Evolutionary conservation across 257 asterid genomes (phyloP).

Genomic region (Solanum tarijense): DNA sequence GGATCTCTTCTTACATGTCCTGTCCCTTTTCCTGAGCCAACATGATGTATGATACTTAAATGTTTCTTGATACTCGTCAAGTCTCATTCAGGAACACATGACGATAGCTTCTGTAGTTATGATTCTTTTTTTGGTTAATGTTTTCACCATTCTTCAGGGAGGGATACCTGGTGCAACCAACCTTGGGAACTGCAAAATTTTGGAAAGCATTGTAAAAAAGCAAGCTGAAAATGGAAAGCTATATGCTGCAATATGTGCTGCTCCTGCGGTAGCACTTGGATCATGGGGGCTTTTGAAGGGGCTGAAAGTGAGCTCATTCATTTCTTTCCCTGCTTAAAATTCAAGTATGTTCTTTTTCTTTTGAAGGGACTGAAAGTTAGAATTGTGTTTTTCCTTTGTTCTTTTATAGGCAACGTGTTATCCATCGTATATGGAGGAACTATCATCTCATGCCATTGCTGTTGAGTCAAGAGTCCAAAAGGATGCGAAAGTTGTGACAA

Average conservation of each 20-base stretch:
- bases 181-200: constrained; percentile 58
- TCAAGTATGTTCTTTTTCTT: not conserved
- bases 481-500: constrained; percentile 83
- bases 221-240: constrained; percentile 58
- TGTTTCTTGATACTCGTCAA: not conserved
- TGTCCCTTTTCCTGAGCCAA: not conserved
- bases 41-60: not conserved
- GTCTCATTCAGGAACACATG: not conserved
- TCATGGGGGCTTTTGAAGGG: constrained; percentile 92
- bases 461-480: constrained; percentile 79
- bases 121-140: not conserved
- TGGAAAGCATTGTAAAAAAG: constrained; percentile 63
- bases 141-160: constrained; percentile 35
- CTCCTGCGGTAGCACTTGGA: constrained; percentile 91
- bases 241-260: constrained; percentile 91
- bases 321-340: not conserved
- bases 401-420: constrained; percentile 77
- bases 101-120: not conserved
- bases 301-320: constrained; percentile 36
- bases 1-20: not conserved
- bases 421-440: constrained; percentile 78
- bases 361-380: not conserved
- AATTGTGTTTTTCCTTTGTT: not conserved
- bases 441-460: constrained; percentile 52
- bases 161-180: constrained; percentile 87